Conservation (phyloP, 2,329 filamentous ascomycete species). For the Exophiala xenobiotica region DNA sequence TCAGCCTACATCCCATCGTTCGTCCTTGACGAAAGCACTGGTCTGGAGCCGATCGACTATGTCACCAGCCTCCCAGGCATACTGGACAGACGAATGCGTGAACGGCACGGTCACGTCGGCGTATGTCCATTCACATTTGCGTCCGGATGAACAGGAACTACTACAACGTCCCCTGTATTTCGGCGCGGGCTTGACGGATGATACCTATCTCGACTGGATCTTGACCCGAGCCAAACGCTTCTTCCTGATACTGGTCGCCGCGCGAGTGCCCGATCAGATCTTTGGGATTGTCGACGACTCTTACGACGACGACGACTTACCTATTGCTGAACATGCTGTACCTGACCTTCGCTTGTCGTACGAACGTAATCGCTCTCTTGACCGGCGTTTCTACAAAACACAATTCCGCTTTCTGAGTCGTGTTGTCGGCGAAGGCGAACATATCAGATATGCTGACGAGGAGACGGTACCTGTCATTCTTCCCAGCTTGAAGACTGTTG, state of each 20-base stretch:
- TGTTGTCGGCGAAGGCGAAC: constrained; percentile 54
- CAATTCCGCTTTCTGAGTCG: constrained; percentile 61
- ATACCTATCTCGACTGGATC: constrained; percentile 64
- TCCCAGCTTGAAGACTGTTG: constrained; percentile 47
- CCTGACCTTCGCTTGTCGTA: constrained; percentile 53
- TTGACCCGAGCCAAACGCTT: constrained; percentile 57
- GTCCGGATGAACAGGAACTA: constrained; percentile 36
- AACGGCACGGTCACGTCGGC: constrained; percentile 43
- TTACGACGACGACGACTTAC: constrained; percentile 62
- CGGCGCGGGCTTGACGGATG: constrained; percentile 47
- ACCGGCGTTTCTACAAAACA: constrained; percentile 58
- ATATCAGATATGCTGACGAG: constrained; percentile 59
- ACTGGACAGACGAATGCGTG: constrained; percentile 49
- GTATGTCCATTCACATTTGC: constrained; percentile 39
- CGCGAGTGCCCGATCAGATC: constrained; percentile 63
- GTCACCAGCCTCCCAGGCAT: constrained; percentile 24
- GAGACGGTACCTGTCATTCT: constrained; percentile 61
- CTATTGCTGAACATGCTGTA: constrained; percentile 56
- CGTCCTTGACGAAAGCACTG: neutral
- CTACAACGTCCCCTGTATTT: constrained; percentile 38
- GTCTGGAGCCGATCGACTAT: constrained; percentile 6
- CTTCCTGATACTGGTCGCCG: constrained; percentile 59
- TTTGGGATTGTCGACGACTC: constrained; percentile 61
- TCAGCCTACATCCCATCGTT: constrained; percentile 1
- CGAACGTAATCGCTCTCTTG: constrained; percentile 50